Evolutionary conservation across 2,329 filamentous ascomycete species (phyloP).

Genomic region (Diatrype stigma): DNA sequence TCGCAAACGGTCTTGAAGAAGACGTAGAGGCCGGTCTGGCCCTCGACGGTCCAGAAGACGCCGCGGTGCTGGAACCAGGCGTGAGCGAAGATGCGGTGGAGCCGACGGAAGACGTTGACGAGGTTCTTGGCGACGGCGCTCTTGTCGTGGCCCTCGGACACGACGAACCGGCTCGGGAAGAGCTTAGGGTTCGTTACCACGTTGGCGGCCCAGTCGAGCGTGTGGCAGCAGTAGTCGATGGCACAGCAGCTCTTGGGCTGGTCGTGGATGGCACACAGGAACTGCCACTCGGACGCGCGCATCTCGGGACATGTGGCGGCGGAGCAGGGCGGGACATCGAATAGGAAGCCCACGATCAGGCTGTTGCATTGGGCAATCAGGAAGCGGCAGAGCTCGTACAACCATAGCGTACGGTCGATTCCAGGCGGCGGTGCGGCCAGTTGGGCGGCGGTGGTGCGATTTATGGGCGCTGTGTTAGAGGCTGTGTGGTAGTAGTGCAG

Average conservation of each 20-base stretch:
- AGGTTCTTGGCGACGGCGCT: constrained; percentile 72
- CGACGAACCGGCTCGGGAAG: constrained; percentile 79
- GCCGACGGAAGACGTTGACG: constrained; percentile 88
- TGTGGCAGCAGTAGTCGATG: constrained; percentile 99
- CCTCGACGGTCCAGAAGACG: constrained; percentile 93
- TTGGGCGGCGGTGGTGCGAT: constrained; percentile 66
- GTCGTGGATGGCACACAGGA: constrained; percentile 95
- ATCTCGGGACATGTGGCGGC: constrained; percentile 91
- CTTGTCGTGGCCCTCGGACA: constrained; percentile 55
- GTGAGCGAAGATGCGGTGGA: constrained; percentile 96
- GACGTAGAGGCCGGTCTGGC: constrained; percentile 85
- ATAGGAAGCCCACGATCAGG: constrained; percentile 87
- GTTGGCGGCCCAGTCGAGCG: constrained; percentile 94
- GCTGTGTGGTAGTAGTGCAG: constrained; percentile 78
- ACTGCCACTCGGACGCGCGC: constrained; percentile 98
- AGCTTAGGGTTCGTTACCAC: constrained; percentile 91
- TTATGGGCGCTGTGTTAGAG: constrained; percentile 66
- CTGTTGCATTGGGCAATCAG: constrained; percentile 92
- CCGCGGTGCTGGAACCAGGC: constrained; percentile 97
- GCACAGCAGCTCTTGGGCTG: constrained; percentile 95
- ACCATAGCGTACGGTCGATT: constrained; percentile 85
- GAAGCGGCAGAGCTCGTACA: constrained; percentile 96
- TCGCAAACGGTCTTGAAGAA: constrained; percentile 98
- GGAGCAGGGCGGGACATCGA: constrained; percentile 85
- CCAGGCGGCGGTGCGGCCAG: constrained; percentile 77